phyloP scores from a whole-genome alignment of 768 basidiomycete genomes.

The Serpula lacrymans region DNA sequence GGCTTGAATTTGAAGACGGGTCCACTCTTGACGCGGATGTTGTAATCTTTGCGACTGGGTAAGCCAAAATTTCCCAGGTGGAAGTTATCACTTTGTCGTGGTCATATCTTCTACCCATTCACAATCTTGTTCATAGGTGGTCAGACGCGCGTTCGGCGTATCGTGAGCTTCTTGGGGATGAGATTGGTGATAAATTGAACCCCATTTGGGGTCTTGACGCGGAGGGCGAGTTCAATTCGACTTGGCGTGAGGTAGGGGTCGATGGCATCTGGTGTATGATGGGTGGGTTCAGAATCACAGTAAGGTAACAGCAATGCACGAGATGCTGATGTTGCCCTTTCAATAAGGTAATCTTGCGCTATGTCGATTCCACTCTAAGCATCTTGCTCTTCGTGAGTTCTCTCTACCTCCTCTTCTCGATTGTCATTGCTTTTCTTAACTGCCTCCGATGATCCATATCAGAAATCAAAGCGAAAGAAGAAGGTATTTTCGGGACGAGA shows the following conservation, averaged over 20 bases:
- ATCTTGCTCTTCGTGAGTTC: constrained; percentile 59
- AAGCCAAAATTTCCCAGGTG: no score
- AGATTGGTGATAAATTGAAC: constrained; percentile 18
- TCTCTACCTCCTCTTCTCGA: not conserved
- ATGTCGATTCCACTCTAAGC: constrained; percentile 66
- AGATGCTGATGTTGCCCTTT: no score
- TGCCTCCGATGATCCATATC: constrained; percentile 6
- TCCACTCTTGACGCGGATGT: constrained; percentile 46
- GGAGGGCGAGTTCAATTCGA: constrained; percentile 22
- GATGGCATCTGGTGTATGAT: constrained; percentile 13
- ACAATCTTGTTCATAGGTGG: not conserved
- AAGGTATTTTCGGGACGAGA: constrained; percentile 31
- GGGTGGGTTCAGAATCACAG: no score
- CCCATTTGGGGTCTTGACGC: constrained; percentile 28
- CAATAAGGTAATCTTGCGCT: constrained; percentile 57
- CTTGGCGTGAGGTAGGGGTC: constrained; percentile 9
- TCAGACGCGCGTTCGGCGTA: not conserved
- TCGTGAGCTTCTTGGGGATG: constrained; percentile 4
- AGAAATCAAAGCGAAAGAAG: constrained; percentile 65
- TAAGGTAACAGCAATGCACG: no score
- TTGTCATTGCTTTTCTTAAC: constrained; percentile 1
- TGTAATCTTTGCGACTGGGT: constrained; percentile 48
- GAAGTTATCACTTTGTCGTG: no score
- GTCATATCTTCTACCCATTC: not conserved
- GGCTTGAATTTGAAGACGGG: constrained; percentile 40